A percentile compares a stretch with the other conserved stretches of the same genome.
phyloP scores from a whole-genome alignment of 2,329 filamentous ascomycete genomes.

The Apiospora koreana region DNA sequence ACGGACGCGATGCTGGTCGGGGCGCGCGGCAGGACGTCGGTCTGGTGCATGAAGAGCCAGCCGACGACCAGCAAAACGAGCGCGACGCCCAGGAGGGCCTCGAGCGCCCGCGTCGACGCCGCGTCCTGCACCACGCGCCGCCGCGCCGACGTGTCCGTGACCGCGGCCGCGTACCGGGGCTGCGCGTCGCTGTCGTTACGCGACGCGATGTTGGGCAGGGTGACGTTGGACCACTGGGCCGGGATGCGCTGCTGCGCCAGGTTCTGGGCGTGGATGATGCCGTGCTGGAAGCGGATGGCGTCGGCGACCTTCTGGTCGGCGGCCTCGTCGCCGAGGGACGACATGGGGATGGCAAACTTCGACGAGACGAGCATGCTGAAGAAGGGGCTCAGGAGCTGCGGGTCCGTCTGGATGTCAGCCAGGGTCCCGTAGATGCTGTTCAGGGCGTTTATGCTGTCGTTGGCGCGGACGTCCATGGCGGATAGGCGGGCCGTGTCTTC shows the following conservation, averaged over 20 bases:
- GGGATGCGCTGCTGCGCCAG: slow-evolving; percentile 17
- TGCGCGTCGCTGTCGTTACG: not conserved
- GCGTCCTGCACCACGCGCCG: slow-evolving; percentile 15
- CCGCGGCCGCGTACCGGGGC: not conserved
- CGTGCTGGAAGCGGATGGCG: slow-evolving; percentile 38
- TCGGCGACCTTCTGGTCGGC: slow-evolving; percentile 21
- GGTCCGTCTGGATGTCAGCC: slow-evolving; percentile 24
- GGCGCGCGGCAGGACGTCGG: slow-evolving; percentile 6
- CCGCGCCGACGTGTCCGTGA: not conserved
- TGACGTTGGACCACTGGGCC: not conserved
- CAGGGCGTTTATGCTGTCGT: slow-evolving; percentile 14
- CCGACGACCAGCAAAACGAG: not conserved
- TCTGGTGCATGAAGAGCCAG: slow-evolving; percentile 7
- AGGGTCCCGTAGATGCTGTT: slow-evolving; percentile 32
- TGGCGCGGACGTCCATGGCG: slow-evolving; percentile 11
- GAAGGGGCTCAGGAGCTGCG: slow-evolving; percentile 35
- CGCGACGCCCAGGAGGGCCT: slow-evolving; percentile 10
- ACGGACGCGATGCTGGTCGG: slow-evolving; percentile 11
- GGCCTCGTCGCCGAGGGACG: slow-evolving; percentile 23
- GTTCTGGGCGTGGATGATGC: slow-evolving; percentile 37
- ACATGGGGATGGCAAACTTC: slow-evolving; percentile 31
- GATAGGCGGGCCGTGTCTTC: slow-evolving; percentile 24
- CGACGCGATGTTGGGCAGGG: not conserved
- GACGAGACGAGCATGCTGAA: slow-evolving; percentile 37
- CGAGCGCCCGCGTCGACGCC: slow-evolving; percentile 13